Evolutionary conservation across 2,329 filamentous ascomycete species (phyloP).

Genomic region (Geosmithia putterillii): DNA sequence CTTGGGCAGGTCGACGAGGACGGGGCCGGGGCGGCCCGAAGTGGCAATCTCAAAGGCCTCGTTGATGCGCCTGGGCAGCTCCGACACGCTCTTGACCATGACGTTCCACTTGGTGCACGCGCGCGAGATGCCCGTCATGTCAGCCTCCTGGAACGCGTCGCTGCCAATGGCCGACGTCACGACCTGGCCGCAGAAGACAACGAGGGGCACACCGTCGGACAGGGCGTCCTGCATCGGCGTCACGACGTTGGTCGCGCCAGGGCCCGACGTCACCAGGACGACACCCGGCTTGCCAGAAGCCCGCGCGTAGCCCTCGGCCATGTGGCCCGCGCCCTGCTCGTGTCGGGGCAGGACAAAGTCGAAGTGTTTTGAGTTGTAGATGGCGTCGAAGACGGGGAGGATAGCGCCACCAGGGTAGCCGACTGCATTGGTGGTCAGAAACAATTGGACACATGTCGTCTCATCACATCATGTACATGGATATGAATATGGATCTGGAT

Average conservation of each 20-base stretch:
- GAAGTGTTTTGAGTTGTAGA: slow-evolving; percentile 96
- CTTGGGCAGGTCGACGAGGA: slow-evolving; percentile 91
- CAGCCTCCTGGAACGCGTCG: slow-evolving; percentile 94
- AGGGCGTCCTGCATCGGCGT: slow-evolving; percentile 95
- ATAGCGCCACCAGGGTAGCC: slow-evolving; percentile 93
- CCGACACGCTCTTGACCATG: slow-evolving; percentile 91
- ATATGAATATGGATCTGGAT: too few relatives aligned
- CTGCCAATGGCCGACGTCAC: slow-evolving; percentile 81
- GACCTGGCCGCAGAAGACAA: slow-evolving; percentile 94
- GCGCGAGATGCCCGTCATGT: slow-evolving; percentile 85
- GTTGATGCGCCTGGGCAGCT: slow-evolving; percentile 87
- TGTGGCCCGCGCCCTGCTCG: slow-evolving; percentile 96
- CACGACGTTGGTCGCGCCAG: slow-evolving; percentile 90
- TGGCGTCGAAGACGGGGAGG: slow-evolving; percentile 95
- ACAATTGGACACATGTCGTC: too few relatives aligned
- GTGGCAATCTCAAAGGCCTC: slow-evolving; percentile 98
- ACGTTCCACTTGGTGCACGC: slow-evolving; percentile 99
- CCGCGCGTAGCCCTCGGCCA: slow-evolving; percentile 94
- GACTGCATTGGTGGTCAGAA: slow-evolving; percentile 25
- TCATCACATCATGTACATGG: too few relatives aligned
- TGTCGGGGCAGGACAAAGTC: slow-evolving; percentile 91
- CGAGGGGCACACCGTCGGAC: slow-evolving; percentile 89
- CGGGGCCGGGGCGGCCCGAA: slow-evolving; percentile 83
- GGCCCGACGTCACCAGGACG: slow-evolving; percentile 91
- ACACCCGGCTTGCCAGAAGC: slow-evolving; percentile 90